phyloP scores from a whole-genome alignment of 495 filamentous ascomycete species.

The Aspergillus mulundensis region DNA sequence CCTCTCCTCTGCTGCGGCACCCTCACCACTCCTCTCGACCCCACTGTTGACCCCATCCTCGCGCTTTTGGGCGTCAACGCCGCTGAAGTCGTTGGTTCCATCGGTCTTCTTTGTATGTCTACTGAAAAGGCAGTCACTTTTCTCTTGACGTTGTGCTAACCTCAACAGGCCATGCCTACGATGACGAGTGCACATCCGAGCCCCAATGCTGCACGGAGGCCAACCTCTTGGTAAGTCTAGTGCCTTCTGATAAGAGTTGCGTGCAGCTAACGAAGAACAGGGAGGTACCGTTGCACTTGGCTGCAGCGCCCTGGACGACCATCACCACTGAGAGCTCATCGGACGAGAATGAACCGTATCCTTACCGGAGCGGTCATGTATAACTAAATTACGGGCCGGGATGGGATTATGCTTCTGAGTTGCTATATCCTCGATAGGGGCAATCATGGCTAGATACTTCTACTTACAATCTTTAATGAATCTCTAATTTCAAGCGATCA shows the following conservation, averaged over 20 bases:
- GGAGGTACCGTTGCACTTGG: constrained; percentile 26
- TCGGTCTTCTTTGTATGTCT: constrained; percentile 34
- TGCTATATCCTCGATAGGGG: not conserved
- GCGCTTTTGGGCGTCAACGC: constrained; percentile 76
- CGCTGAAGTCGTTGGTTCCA: constrained; percentile 62
- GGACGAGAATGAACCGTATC: not conserved
- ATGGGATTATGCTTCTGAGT: not conserved
- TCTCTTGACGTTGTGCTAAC: constrained; percentile 5
- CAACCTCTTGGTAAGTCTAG: constrained; percentile 31
- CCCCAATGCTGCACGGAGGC: constrained; percentile 36
- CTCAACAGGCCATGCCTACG: constrained; percentile 27
- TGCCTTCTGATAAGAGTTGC: not conserved
- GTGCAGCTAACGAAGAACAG: constrained; percentile 10
- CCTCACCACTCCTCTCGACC: constrained; percentile 34
- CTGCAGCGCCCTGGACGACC: constrained; percentile 10
- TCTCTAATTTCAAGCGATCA: not conserved
- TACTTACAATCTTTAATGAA: constrained; percentile 6
- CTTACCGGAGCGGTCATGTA: not conserved
- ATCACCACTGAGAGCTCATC: not conserved
- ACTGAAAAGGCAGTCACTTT: no score
- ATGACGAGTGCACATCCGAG: constrained; percentile 14
- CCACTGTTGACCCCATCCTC: constrained; percentile 68
- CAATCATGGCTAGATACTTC: not conserved
- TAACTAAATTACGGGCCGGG: not conserved
- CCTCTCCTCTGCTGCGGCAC: constrained; percentile 30